These are phyloP conservation scores for Trapa bicornis DNA, from an alignment of 345 rosid genomes.

Conservation along the genomic window DNA sequence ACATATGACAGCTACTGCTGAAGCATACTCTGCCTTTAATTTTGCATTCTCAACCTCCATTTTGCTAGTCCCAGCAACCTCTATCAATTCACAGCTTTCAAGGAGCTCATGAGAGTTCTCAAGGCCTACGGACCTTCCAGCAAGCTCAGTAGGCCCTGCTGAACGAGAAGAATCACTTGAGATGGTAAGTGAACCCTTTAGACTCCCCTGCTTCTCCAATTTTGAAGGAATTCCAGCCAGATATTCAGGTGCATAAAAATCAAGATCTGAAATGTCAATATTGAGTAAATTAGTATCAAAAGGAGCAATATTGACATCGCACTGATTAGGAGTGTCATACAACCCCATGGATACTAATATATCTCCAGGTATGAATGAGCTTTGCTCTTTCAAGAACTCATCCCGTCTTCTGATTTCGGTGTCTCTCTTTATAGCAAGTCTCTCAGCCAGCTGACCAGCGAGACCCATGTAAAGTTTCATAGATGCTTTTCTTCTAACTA, in stretches of 20 bases:
- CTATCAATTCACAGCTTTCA: conserved; percentile 55
- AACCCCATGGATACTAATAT: conserved; percentile 78
- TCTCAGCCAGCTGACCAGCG: conserved; percentile 98
- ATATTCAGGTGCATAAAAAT: conserved; percentile 77
- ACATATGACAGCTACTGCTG: conserved; percentile 69
- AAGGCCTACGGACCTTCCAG: too few species aligned
- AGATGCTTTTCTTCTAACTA: conserved; percentile 81
- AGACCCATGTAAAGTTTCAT: conserved; percentile 96
- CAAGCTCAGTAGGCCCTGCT: too few species aligned
- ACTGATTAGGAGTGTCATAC: conserved; percentile 76
- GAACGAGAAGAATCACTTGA: conserved; percentile 18
- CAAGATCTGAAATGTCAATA: conserved; percentile 65
- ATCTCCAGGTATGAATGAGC: conserved; percentile 58
- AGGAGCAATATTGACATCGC: conserved; percentile 84
- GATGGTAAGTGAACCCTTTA: too few species aligned
- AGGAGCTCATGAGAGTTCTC: conserved; percentile 11
- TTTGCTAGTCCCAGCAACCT: conserved; percentile 91
- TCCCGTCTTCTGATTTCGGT: conserved; percentile 81
- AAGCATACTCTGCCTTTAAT: conserved; percentile 96
- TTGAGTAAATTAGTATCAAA: conserved; percentile 68
- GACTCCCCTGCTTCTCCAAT: too few species aligned
- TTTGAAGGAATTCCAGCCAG: conserved; percentile 13
- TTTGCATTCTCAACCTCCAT: conserved; percentile 95
- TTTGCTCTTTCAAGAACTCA: conserved; percentile 63
- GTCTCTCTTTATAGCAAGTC: conserved; percentile 83